These are phyloP conservation scores for Ustilago lituana DNA, from an alignment of 1,284 basidiomycete species.

Conservation along the genomic window DNA sequence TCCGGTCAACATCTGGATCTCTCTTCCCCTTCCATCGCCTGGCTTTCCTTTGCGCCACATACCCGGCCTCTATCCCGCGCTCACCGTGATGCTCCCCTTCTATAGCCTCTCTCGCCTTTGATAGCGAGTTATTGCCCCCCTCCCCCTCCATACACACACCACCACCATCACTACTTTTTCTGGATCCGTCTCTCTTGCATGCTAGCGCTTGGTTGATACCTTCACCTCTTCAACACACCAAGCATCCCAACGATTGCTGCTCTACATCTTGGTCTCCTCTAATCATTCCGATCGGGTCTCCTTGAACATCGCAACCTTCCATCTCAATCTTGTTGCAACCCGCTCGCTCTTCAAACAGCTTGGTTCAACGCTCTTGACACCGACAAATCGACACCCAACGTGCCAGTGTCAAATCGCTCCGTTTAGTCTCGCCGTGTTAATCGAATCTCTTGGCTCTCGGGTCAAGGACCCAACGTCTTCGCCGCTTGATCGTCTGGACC, in stretches of 20 bases:
- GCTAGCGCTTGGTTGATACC: background rate
- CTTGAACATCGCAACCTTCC: background rate
- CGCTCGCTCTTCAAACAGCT: too few relatives aligned
- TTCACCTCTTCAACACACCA: too few relatives aligned
- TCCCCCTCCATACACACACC: background rate
- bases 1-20: background rate
- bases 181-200: too few relatives aligned
- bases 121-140: conserved; percentile 9
- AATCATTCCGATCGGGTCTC: background rate
- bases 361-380: too few relatives aligned
- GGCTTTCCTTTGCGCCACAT: conserved; percentile 3
- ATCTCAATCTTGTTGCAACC: too few relatives aligned
- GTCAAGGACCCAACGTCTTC: too few relatives aligned
- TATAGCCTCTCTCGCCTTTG: conserved; percentile 1
- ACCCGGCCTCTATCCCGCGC: background rate
- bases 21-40: conserved; percentile 4
- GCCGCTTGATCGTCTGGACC: too few relatives aligned
- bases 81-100: conserved; percentile 8
- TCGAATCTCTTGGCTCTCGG: too few relatives aligned
- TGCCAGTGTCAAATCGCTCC: too few relatives aligned
- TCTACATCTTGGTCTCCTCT: background rate
- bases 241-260: background rate
- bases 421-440: too few relatives aligned
- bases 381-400: too few relatives aligned
- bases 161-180: background rate